These are phyloP conservation scores for Pseudonectria foliicola DNA, from an alignment of 2,329 filamentous ascomycete species.

Conservation along the genomic window DNA sequence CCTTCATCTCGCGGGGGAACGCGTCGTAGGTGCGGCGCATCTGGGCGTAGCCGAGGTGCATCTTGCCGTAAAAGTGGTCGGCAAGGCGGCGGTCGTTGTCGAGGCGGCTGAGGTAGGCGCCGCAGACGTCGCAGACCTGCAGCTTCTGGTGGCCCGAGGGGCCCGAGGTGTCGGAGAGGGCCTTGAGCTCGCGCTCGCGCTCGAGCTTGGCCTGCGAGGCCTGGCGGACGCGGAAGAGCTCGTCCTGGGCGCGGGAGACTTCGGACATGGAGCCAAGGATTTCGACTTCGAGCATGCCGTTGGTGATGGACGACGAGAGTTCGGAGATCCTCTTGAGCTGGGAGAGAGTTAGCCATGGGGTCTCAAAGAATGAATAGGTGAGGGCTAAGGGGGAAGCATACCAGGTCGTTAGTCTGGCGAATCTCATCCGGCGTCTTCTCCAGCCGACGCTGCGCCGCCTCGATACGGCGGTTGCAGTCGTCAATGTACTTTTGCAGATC, in stretches of 20 bases:
- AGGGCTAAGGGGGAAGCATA: constrained; percentile 22
- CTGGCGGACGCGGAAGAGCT: constrained; percentile 78
- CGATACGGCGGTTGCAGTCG: constrained; percentile 91
- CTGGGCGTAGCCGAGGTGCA: constrained; percentile 96
- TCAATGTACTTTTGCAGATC: constrained; percentile 96
- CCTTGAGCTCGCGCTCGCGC: constrained; percentile 80
- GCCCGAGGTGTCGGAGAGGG: constrained; percentile 82
- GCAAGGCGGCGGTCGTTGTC: constrained; percentile 92
- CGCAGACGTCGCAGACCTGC: constrained; percentile 97
- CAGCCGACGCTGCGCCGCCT: constrained; percentile 77
- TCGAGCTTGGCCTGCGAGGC: constrained; percentile 76
- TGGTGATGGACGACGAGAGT: constrained; percentile 68
- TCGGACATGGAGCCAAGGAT: constrained; percentile 75
- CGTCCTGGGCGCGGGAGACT: constrained; percentile 75
- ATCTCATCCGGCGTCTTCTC: constrained; percentile 99
- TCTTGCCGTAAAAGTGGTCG: constrained; percentile 98
- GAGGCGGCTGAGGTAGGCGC: constrained; percentile 82
- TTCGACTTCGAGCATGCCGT: constrained; percentile 77
- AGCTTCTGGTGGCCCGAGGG: constrained; percentile 95
- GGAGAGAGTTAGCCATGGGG: constrained; percentile 6
- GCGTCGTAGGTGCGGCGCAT: constrained; percentile 91
- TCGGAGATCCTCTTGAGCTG: constrained; percentile 77
- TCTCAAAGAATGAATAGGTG: rapidly evolving
- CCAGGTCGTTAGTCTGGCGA: constrained; percentile 80
- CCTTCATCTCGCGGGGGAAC: constrained; percentile 82